Base-by-base conservation (phyloP, 2,329 filamentous ascomycete genomes). In the Colletotrichum liriopes region DNA sequence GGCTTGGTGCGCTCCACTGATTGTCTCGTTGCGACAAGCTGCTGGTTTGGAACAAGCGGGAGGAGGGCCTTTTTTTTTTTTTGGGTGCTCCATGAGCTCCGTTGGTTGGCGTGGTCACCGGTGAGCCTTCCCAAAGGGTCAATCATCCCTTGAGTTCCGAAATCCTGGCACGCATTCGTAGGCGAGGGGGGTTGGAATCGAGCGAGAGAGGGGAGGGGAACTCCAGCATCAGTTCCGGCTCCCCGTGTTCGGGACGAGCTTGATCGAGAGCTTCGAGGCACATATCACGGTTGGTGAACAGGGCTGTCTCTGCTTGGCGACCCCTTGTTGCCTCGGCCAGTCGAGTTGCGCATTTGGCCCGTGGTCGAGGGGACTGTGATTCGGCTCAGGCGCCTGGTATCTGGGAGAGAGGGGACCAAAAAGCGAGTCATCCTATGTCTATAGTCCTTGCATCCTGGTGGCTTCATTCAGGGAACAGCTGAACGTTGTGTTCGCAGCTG, bases 91-190 rank as follows among this genome's bases (percentile, higher is more conserved):
- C 52, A 65, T 61, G 41, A 52, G 54, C 65, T 61, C 69, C 69
- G 54, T 72, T 67, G 51, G 69, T 69, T 72, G 69, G 65, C 59
- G 41, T 43, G 65, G 65, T 60, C 70, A 72, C 54, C 70, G 70
- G 70, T 29, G 52, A 70, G 70, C 54, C 39, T 69, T 70, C 70
- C 70, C 60, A 72, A 70, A 65, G 35, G 37, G 69, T 72, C 54
- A 54, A 6, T 20, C 39, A 37, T 51, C 54, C 54, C 59, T 39
- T n/a, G 45, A 43, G 60, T 59, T 41, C 65, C 58, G 58, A 52
- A 64, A 64, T 55, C 58, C 43, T 64, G 47, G 56, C 60, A 61
- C 39, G 37, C 26, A 8, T 39, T 51, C 59, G 23, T 37, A 62
- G 65, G 69, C 65, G 65, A 72, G 59, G 37, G n/a, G 47, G 45